phyloP scores from a whole-genome alignment of 2,329 filamentous ascomycete genomes.

The Penicillium sp. region DNA sequence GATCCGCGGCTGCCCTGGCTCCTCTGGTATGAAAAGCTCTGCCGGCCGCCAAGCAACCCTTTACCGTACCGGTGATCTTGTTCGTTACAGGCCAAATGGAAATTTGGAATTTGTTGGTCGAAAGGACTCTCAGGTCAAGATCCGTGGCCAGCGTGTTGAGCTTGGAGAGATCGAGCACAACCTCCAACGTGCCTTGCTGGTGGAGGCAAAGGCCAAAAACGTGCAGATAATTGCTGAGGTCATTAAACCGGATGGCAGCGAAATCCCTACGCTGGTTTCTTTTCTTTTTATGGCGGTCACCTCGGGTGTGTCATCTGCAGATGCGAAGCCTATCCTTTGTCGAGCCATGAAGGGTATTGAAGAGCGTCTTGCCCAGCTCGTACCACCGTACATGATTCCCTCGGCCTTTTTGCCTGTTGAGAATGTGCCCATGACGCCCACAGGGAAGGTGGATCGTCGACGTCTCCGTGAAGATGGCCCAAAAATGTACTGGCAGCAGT shows the following conservation, averaged over 20 bases:
- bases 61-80: conserved; percentile 14
- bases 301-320: too few relatives aligned
- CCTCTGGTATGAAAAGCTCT: too few relatives aligned
- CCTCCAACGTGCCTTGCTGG: background rate
- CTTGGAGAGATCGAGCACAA: conserved; percentile 9
- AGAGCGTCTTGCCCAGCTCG: too few relatives aligned
- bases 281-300: too few relatives aligned
- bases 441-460: background rate
- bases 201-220: background rate
- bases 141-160: conserved; percentile 12
- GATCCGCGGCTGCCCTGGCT: too few relatives aligned
- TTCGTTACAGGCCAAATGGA: conserved; percentile 41
- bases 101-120: conserved; percentile 1
- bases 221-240: background rate
- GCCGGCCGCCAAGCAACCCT: too few relatives aligned
- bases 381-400: background rate
- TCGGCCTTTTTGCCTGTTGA: background rate
- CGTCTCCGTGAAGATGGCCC: background rate
- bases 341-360: too few relatives aligned
- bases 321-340: too few relatives aligned
- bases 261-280: background rate
- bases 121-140: conserved; percentile 9
- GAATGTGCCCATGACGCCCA: background rate
- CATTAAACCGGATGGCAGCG: background rate
- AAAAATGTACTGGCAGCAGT: too few relatives aligned